Base-by-base conservation (phyloP, 1,139 yeast species). In the Wickerhamomyces sp. region DNA sequence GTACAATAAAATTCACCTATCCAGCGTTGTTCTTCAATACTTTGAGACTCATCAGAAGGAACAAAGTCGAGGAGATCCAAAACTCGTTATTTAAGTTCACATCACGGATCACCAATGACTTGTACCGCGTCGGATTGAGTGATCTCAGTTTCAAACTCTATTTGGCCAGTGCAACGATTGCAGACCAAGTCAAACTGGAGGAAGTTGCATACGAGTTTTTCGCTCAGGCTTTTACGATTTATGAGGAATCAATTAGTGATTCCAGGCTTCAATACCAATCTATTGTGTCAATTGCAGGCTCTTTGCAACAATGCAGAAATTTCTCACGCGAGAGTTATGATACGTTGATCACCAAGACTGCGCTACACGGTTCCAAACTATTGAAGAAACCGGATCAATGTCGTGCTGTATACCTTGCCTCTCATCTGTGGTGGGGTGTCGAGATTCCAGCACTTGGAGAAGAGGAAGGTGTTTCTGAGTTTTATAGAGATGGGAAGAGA, bases 351-450 rank as follows among this genome's bases (percentile, higher is more conserved):
- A 84, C 94, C 16, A 83, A 89, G 54, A 72, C 91, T 38, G 87
- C 96, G 1, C 62, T 89, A 32, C 86, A 88, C 54, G 95, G 95
- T 2, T 85, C 95, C 9, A 86, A 86, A 55, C 68, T 91, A 38
- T 70, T 91, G 54, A 87, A 86, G 56, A 91, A 89, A 56, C 91
- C 91, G 23, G 97, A 89, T 52, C 98, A 89, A 58, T 89, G 97
- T 55, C 75, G 96, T 16, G 80, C 95, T 0, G 94, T 91, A 6
- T 86, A 84, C 53, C 62, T 77, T 36, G 89, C 96, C 35, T 81
- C 95, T 4, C 96, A 91, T 59, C 64, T 91, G 35, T 91, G 96
- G 96, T 88, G 95, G 94, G 84, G 93, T 58, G 72, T 81, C 16
- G 89, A 83, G 46, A 62, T 68, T 27, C 62, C 73, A 15, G 62